phyloP scores from a whole-genome alignment of 2,329 filamentous ascomycete species.

The Periconia sp. region DNA sequence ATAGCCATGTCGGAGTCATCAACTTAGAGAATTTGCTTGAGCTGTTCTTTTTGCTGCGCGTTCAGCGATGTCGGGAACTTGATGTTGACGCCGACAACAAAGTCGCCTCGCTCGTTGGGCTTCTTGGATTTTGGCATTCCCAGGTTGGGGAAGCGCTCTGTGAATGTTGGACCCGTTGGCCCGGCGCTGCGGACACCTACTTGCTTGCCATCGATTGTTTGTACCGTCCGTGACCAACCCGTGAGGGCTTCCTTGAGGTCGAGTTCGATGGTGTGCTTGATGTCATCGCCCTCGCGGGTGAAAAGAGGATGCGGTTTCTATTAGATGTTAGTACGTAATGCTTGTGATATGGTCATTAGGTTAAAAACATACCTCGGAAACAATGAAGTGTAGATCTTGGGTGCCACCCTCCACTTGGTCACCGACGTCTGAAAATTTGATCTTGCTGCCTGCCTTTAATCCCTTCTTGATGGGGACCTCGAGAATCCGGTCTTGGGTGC shows the following conservation, averaged over 20 bases:
- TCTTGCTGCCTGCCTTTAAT: slow-evolving; percentile 95
- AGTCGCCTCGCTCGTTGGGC: slow-evolving; percentile 78
- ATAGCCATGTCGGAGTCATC: background rate
- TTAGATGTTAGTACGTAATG: background rate
- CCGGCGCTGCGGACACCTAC: slow-evolving; percentile 77
- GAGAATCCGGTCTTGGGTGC: slow-evolving; percentile 83
- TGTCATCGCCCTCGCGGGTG: slow-evolving; percentile 84
- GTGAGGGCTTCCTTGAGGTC: slow-evolving; percentile 92
- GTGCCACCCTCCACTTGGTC: slow-evolving; percentile 96
- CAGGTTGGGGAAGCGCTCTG: slow-evolving; percentile 78
- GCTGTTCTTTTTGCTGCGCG: slow-evolving; percentile 72
- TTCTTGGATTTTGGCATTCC: slow-evolving; percentile 97
- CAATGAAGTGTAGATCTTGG: slow-evolving; percentile 92
- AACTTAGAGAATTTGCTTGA: slow-evolving; percentile 72
- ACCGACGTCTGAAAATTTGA: slow-evolving; percentile 96
- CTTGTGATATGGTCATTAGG: background rate
- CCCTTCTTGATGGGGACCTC: slow-evolving; percentile 96
- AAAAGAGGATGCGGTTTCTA: slow-evolving; percentile 87
- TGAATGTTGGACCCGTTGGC: slow-evolving; percentile 81
- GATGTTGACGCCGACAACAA: slow-evolving; percentile 88
- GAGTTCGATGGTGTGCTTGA: slow-evolving; percentile 76
- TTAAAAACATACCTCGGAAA: slow-evolving; percentile 75
- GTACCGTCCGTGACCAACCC: slow-evolving; percentile 88
- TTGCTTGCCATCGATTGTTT: slow-evolving; percentile 89
- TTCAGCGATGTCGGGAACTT: slow-evolving; percentile 85